Base-by-base conservation (phyloP, 257 asterid genomes). In the Anisodus tanguticus region DNA sequence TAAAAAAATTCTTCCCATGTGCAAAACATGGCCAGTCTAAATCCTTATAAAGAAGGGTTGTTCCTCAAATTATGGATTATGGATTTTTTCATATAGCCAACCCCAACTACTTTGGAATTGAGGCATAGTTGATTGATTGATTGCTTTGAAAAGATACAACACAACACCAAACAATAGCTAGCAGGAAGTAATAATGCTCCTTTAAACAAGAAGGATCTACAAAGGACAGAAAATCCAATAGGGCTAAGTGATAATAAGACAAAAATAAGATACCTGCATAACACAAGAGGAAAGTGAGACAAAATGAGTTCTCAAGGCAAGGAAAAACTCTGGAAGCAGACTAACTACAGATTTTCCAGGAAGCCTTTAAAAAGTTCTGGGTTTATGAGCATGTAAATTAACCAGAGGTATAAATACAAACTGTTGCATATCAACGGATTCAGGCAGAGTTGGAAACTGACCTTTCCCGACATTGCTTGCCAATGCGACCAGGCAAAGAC, bases 401-500 rank as follows among this genome's bases (percentile, higher is more conserved):
- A 17, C 57, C 3, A 15, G n/a, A 51, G 13, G 47, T 51, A 13
- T 12, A 11, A 26, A 51, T 49, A 76, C 13, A 76, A 51, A 55
- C 47, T 53, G 49, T 77, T 55, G 31, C 43, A 53, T 53, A 53
- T 15, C 31, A 53, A 22, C 45, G 26, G 64, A 53, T 53, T 26
- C 31, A 77, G 82, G 82, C 64, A 6, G 31, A 53, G 9, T 54
- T 77, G 16, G 69, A 80, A 76, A 68, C 87, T 87, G 79, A 94
- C 97, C 98, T 95, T 90, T 95, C 98, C 17, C 98, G 89, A 84
- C 98, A 95, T 81, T 95, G 98, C 93, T 95, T 95, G 74, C 98
- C 98, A 80, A 91, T 95, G 78, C 98, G 98, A 84, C 98, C 98
- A 60, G 90, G 94, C 88, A 95, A 83, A 82, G 37, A 82, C 83